phyloP scores from a whole-genome alignment of 768 basidiomycete genomes.

The Mycena epipterygia region DNA sequence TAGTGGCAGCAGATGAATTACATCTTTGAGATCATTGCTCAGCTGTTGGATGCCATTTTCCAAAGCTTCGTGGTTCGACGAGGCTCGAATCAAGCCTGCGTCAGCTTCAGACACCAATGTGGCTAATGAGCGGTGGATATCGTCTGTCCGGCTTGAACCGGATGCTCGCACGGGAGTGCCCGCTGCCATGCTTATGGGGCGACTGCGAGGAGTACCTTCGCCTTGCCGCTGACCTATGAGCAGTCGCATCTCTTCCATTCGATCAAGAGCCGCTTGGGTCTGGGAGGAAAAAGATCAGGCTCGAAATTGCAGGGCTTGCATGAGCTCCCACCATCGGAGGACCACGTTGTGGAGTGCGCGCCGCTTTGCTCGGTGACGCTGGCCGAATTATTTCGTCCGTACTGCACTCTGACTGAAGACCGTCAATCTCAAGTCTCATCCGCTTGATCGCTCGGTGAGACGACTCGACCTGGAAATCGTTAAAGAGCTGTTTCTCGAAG shows the following conservation, averaged over 20 bases:
- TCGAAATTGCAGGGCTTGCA: neutral
- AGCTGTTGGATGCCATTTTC: slow-evolving; percentile 64
- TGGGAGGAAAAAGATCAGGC: slow-evolving; percentile 43
- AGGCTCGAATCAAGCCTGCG: slow-evolving; percentile 62
- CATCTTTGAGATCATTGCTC: slow-evolving; percentile 69
- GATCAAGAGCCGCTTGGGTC: slow-evolving; percentile 82
- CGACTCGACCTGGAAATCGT: slow-evolving; percentile 70
- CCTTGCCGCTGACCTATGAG: slow-evolving; percentile 74
- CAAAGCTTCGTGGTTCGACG: slow-evolving; percentile 69
- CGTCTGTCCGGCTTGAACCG: slow-evolving; percentile 45
- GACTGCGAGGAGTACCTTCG: slow-evolving; percentile 64
- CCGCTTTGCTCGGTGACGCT: slow-evolving; percentile 70
- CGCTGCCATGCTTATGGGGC: slow-evolving; percentile 56
- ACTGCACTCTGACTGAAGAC: slow-evolving; percentile 45
- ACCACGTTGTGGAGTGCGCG: slow-evolving; percentile 61
- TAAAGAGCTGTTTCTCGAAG: neutral
- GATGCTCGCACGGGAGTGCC: slow-evolving; percentile 46
- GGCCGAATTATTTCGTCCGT: slow-evolving; percentile 59
- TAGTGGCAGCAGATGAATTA: slow-evolving; percentile 39
- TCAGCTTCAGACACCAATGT: slow-evolving; percentile 72
- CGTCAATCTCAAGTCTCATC: slow-evolving; percentile 79
- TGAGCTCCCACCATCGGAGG: slow-evolving; percentile 56
- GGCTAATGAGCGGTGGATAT: slow-evolving; percentile 62
- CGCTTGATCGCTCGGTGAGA: slow-evolving; percentile 81
- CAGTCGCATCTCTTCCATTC: slow-evolving; percentile 87